A percentile compares a stretch with the other conserved stretches of the same genome.
Evolutionary conservation across 2,329 filamentous ascomycete genomes (phyloP).

Genomic region (Cordyceps cicadae): DNA sequence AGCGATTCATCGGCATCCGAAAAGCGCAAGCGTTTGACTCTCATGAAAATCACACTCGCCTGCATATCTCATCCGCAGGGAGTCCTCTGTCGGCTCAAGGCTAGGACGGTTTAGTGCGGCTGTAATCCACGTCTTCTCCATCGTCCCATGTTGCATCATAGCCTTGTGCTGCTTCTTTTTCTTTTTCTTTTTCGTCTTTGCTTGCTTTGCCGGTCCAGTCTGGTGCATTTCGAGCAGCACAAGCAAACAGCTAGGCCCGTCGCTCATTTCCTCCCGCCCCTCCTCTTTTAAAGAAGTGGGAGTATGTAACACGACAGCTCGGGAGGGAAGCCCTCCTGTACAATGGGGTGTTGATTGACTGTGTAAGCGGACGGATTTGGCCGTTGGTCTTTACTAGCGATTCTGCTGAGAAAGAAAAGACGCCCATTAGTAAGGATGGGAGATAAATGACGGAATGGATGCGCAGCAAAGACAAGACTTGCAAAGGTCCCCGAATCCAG

Average conservation of each 20-base stretch:
- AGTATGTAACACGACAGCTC: background rate
- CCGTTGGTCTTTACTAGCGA: too few species aligned
- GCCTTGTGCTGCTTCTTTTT: background rate
- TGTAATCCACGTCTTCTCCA: background rate
- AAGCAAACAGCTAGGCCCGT: background rate
- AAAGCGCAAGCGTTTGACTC: too few species aligned
- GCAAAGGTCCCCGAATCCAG: too few species aligned
- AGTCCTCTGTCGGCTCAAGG: background rate
- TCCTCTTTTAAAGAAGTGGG: background rate
- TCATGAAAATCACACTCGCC: background rate
- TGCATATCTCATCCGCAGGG: too few species aligned
- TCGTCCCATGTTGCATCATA: background rate
- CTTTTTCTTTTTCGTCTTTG: background rate
- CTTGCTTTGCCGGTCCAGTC: background rate
- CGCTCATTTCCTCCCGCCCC: background rate
- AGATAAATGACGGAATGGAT: too few species aligned
- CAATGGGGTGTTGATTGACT: background rate
- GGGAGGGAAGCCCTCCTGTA: background rate
- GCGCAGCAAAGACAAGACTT: too few species aligned
- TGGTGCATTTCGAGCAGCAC: background rate
- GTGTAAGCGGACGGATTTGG: too few species aligned
- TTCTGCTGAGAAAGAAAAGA: too few species aligned
- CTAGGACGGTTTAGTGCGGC: background rate
- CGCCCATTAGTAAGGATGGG: too few species aligned
- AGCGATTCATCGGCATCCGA: too few species aligned